Evolutionary conservation across 164 flowering plant genomes (phyloP).

Genomic region (Vitis rupestris): DNA sequence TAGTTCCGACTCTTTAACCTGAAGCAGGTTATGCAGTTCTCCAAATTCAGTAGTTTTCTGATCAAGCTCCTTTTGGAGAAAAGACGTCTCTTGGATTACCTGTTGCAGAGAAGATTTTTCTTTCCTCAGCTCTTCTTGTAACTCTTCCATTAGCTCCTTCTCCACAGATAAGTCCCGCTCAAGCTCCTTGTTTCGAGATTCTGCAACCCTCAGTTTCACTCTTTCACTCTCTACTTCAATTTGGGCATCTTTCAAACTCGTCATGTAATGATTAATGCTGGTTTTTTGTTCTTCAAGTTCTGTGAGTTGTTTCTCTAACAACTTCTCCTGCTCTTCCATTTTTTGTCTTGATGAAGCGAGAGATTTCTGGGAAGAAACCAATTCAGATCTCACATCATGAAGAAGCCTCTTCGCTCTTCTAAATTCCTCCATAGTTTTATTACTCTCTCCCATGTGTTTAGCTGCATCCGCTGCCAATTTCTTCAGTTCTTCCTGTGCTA

Average conservation of each 20-base stretch:
- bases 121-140: constrained; percentile 49
- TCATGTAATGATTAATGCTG: constrained; percentile 44
- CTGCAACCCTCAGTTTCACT: constrained; percentile 59
- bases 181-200: constrained; percentile 67
- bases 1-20: constrained; percentile 59
- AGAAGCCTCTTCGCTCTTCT: constrained; percentile 68
- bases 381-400: constrained; percentile 66
- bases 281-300: constrained; percentile 66
- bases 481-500: constrained; percentile 59
- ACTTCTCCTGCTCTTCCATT: constrained; percentile 65
- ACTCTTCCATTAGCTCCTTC: constrained; percentile 42
- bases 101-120: constrained; percentile 54
- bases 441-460: constrained; percentile 35
- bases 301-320: constrained; percentile 49
- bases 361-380: constrained; percentile 68
- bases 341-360: constrained; percentile 53
- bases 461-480: constrained; percentile 46
- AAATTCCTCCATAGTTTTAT: constrained; percentile 52
- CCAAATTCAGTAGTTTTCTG: constrained; percentile 43
- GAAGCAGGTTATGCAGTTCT: constrained; percentile 43
- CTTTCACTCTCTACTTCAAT: constrained; percentile 69
- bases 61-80: constrained; percentile 50
- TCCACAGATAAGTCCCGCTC: constrained; percentile 54
- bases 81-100: constrained; percentile 38
- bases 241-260: constrained; percentile 58